Evolutionary conservation across 2,329 filamentous ascomycete species (phyloP).

Genomic region (Xylariaceae sp.): DNA sequence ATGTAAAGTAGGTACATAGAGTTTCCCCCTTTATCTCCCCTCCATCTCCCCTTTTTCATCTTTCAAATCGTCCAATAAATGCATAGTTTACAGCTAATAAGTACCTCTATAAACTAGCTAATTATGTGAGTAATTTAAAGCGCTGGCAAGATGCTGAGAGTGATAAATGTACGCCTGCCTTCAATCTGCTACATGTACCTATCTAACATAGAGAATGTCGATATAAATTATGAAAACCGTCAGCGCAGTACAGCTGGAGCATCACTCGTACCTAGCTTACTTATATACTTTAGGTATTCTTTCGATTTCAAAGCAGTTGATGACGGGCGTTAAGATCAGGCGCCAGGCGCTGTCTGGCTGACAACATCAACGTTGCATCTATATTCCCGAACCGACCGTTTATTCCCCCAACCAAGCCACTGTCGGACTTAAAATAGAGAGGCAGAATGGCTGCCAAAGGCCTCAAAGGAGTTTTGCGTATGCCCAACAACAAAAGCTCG

Average conservation of each 20-base stretch:
- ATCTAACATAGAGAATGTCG: too few relatives aligned
- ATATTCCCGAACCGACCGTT: background rate
- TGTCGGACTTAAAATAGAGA: background rate
- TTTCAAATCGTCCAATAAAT: background rate
- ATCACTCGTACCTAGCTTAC: too few relatives aligned
- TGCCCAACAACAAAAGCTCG: background rate
- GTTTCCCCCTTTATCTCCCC: too few relatives aligned
- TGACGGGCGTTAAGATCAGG: background rate
- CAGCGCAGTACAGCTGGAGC: background rate
- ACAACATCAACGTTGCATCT: background rate
- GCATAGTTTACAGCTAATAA: background rate
- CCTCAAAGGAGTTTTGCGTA: background rate
- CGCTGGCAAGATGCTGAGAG: background rate
- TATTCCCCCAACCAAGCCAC: background rate
- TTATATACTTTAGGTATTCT: too few relatives aligned
- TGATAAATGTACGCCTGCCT: background rate
- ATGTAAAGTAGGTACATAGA: too few relatives aligned
- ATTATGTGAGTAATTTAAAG: background rate
- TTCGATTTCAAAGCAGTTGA: background rate
- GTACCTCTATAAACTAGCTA: background rate
- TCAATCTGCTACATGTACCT: background rate
- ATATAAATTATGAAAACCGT: too few relatives aligned
- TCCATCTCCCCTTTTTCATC: too few relatives aligned
- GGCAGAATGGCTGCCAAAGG: background rate
- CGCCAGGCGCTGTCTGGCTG: background rate